A percentile compares a stretch with the other conserved stretches of the same genome.
These are phyloP conservation scores for Xylariaceae sp. DNA, from an alignment of 2,329 filamentous ascomycete species.

Conservation along the genomic window DNA sequence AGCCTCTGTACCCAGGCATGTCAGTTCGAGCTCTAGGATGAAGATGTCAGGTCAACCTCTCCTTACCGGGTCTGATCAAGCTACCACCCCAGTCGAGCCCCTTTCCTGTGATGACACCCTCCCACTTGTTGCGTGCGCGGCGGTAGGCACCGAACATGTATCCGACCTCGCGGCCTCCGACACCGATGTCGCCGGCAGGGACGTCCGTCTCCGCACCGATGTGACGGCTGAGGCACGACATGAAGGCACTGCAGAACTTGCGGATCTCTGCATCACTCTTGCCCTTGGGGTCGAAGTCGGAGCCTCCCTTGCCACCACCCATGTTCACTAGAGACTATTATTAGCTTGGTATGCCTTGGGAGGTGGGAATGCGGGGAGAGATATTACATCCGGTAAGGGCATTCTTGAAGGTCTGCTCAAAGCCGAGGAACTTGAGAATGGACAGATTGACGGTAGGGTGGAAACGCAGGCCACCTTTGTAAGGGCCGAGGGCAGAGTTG, in stretches of 20 bases:
- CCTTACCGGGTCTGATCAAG: conserved; percentile 72
- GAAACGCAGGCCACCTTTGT: conserved; percentile 95
- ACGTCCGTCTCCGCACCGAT: conserved; percentile 96
- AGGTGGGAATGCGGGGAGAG: too few relatives aligned
- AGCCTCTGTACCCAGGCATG: conserved; percentile 56
- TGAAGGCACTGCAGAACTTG: conserved; percentile 93
- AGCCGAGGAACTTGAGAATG: conserved; percentile 93
- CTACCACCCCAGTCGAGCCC: conserved; percentile 87
- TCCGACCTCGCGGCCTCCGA: conserved; percentile 85
- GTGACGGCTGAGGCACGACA: conserved; percentile 92
- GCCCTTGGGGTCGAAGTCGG: conserved; percentile 98
- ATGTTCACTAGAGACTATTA: conserved; percentile 65
- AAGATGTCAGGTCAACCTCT: background rate
- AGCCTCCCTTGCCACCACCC: conserved; percentile 95
- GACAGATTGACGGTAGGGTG: conserved; percentile 81
- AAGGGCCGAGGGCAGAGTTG: conserved; percentile 94
- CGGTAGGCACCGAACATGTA: conserved; percentile 95
- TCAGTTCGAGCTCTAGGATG: conserved; percentile 3
- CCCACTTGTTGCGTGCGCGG: conserved; percentile 81
- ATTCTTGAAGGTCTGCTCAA: conserved; percentile 99
- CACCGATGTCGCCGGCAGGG: conserved; percentile 94
- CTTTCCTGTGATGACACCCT: conserved; percentile 95
- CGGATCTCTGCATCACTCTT: conserved; percentile 97
- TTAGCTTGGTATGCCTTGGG: too few relatives aligned
- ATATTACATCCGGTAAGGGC: conserved; percentile 87